These are phyloP conservation scores for Gracilaria domingensis DNA, from an alignment of 23 red algal species.

Conservation along the genomic window DNA sequence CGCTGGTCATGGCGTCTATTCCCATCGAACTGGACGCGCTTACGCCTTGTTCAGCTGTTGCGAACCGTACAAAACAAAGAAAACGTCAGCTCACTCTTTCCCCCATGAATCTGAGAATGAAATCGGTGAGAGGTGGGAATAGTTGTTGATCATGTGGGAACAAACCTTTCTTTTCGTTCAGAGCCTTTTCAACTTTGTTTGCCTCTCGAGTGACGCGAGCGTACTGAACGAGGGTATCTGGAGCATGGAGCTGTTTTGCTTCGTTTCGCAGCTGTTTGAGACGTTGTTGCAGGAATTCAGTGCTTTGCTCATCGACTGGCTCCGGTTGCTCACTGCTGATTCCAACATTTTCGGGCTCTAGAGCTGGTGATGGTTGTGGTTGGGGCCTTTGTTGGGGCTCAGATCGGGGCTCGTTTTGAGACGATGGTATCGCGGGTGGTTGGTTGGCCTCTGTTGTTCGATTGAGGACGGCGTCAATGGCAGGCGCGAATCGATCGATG, in stretches of 20 bases:
- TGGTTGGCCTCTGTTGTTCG: background rate
- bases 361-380: background rate
- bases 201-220: slow-evolving; percentile 71
- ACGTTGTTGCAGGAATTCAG: slow-evolving; percentile 23
- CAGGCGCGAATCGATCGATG: slow-evolving; percentile 18
- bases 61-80: background rate
- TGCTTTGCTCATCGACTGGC: slow-evolving; percentile 34
- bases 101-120: background rate
- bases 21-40: background rate
- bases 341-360: background rate
- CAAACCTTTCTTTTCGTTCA: slow-evolving; percentile 68
- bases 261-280: slow-evolving; percentile 35
- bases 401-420: background rate
- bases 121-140: background rate
- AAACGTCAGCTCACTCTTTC: background rate
- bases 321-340: background rate
- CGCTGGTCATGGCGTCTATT: background rate
- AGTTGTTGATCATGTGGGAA: background rate
- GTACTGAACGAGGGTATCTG: slow-evolving; percentile 64
- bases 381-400: background rate
- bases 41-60: slow-evolving; percentile 7
- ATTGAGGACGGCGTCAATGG: background rate
- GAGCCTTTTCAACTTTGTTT: slow-evolving; percentile 62
- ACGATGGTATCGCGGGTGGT: background rate
- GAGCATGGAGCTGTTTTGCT: slow-evolving; percentile 41